Evolutionary conservation across 129 eudicot genomes (phyloP).

Genomic region (Dittrichia graveolens): DNA sequence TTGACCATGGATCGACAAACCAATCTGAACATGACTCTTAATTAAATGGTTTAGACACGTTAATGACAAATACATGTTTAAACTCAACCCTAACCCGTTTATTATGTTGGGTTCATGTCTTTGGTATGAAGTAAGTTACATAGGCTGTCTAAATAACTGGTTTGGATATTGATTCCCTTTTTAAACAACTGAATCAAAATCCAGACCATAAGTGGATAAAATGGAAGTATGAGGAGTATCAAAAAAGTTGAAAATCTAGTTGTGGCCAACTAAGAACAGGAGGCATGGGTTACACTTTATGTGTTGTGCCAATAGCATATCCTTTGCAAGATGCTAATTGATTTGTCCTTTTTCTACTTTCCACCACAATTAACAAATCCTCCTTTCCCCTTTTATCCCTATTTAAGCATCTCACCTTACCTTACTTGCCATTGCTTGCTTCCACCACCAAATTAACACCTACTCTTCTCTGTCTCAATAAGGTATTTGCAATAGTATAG

Average conservation of each 20-base stretch:
- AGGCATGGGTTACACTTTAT: slow-evolving; percentile 27
- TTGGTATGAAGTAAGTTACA: too few species aligned
- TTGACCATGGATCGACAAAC: too few species aligned
- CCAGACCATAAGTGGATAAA: neutral
- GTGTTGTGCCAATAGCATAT: slow-evolving; percentile 34
- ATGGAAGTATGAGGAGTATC: neutral
- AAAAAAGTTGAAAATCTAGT: slow-evolving; percentile 19
- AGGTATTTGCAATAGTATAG: neutral
- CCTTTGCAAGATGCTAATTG: slow-evolving; percentile 35
- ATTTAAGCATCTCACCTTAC: slow-evolving; percentile 27
- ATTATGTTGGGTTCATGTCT: too few species aligned
- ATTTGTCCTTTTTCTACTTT: slow-evolving; percentile 32
- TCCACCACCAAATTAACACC: slow-evolving; percentile 3
- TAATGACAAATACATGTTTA: too few species aligned
- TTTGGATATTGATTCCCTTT: too few species aligned
- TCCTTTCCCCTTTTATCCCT: slow-evolving; percentile 12
- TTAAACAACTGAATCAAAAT: neutral
- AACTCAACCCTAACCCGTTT: too few species aligned
- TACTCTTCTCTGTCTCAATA: neutral
- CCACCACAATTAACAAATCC: slow-evolving; percentile 25
- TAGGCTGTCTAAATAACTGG: too few species aligned
- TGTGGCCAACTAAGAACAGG: slow-evolving; percentile 33
- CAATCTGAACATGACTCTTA: too few species aligned
- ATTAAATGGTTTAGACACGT: too few species aligned
- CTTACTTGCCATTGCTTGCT: neutral